A percentile compares a stretch with the other conserved stretches of the same genome.
These are phyloP conservation scores for Flaveria ramosissima DNA, from an alignment of 129 eudicot species.

Conservation along the genomic window DNA sequence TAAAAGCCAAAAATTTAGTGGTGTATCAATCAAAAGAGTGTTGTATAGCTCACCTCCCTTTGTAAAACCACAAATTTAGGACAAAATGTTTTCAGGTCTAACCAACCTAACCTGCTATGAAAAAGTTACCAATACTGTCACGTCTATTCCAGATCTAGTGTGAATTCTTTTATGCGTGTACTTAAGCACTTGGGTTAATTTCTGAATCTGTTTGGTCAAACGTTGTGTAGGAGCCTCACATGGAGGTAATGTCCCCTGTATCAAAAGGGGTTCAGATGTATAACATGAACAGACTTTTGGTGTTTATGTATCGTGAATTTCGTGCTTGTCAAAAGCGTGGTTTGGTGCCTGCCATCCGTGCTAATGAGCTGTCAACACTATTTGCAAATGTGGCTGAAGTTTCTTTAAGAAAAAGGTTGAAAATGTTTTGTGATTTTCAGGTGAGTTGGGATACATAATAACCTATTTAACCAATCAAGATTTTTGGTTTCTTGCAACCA, in stretches of 20 bases:
- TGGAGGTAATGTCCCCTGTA: constrained; percentile 91
- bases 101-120: background rate
- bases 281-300: constrained; percentile 79
- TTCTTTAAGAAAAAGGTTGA: constrained; percentile 73
- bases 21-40: background rate
- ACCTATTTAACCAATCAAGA: background rate
- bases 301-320: constrained; percentile 82
- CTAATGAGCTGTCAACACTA: constrained; percentile 75
- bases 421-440: constrained; percentile 85
- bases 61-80: background rate
- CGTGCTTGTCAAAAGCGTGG: constrained; percentile 89
- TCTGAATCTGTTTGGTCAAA: constrained; percentile 21
- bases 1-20: background rate
- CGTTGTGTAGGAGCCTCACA: constrained; percentile 80
- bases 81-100: background rate
- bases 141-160: background rate
- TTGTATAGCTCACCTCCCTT: background rate
- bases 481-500: constrained; percentile 14
- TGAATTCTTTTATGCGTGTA: background rate
- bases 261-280: constrained; percentile 74
- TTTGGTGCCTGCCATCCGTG: constrained; percentile 68
- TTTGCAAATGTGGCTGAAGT: constrained; percentile 75
- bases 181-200: background rate
- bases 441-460: constrained; percentile 34
- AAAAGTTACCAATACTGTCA: background rate